Evolutionary conservation across 2,329 filamentous ascomycete genomes (phyloP), one percentile per base, ranked within the genome.

Genomic region (Cordyceps cateniannulata): DNA sequence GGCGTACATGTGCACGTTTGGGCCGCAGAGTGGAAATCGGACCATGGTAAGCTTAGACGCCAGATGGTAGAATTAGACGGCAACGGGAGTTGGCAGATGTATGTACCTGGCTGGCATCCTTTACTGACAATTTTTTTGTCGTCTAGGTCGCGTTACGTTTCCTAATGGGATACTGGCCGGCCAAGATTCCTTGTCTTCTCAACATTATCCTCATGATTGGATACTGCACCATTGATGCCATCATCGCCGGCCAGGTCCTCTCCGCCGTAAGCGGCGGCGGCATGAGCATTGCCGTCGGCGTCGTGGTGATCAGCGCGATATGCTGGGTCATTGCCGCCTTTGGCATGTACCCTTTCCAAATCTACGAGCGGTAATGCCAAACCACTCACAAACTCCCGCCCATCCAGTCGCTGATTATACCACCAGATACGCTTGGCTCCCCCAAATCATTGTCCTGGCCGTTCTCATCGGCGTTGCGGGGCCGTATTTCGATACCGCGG

Each of bases 181-280:
- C 67, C n/a, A 73, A 73, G 58, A 64, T 73, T 1, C 65, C 69
- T 0, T 70, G 69, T 3, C 59, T 70, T 9, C 68, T 70, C 20
- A 69, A 69, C 54, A 63, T 71, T 81, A 83, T 90, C 69, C 88
- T 88, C 57, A 73, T 87, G 66, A 85, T 92, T 70, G 90, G 90
- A 54, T 93, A 90, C 86, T 87, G 86, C 5, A 81, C 86, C 0
- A 86, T 92, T 65, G 93, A 95, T 69, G 83, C 85, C 59, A 92
- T 95, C 64, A 89, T 93, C 18, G 90, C 89, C 20, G 88, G 89
- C 0, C 87, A 93, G 71, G 81, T 93, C 7, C 80, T 95, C 66
- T 81, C 90, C 61, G 87, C 90, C 0, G 86, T 93, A 50, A 92
- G 91, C 69, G 69, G 73, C 50, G 69, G 69, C 5, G 73, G 82